These are phyloP conservation scores for Boletus semigastroideus DNA, from an alignment of 1,284 basidiomycete species.

Conservation along the genomic window DNA sequence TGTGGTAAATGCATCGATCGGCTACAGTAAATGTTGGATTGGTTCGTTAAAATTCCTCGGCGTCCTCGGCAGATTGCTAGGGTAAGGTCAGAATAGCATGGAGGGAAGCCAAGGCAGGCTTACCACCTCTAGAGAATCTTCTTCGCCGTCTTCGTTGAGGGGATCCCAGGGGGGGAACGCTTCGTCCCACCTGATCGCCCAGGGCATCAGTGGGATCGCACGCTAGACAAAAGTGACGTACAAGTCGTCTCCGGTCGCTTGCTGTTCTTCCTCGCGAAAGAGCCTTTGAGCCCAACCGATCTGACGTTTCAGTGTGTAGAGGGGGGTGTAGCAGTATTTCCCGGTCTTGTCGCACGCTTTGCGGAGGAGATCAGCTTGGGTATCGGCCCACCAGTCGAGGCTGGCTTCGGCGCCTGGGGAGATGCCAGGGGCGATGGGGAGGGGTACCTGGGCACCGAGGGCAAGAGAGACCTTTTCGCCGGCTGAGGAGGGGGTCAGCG, in stretches of 20 bases:
- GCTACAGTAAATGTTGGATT: no score
- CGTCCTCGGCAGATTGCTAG: background rate
- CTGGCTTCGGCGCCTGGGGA: constrained; percentile 2
- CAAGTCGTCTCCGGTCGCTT: background rate
- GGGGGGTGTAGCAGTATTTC: constrained; percentile 24
- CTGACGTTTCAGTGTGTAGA: constrained; percentile 23
- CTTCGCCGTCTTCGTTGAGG: constrained; percentile 27
- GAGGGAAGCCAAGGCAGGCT: background rate
- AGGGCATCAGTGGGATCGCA: no score
- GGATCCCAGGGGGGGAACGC: constrained; percentile 20
- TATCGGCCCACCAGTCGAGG: constrained; percentile 21
- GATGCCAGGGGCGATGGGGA: constrained; percentile 3
- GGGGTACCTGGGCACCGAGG: constrained; percentile 11
- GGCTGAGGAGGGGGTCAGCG: constrained; percentile 8
- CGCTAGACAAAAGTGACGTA: constrained; percentile 1
- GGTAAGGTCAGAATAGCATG: background rate
- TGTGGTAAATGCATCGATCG: background rate
- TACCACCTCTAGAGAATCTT: constrained; percentile 18
- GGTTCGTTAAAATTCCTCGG: constrained; percentile 1
- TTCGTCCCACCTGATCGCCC: constrained; percentile 19
- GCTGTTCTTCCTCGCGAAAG: constrained; percentile 11
- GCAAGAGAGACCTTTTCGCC: constrained; percentile 29
- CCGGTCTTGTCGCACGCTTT: constrained; percentile 12
- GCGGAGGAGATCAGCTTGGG: constrained; percentile 17
- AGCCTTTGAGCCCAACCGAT: background rate